Conservation (phyloP, 352 stramenopile species). For the Pythium aphanidermatum region DNA sequence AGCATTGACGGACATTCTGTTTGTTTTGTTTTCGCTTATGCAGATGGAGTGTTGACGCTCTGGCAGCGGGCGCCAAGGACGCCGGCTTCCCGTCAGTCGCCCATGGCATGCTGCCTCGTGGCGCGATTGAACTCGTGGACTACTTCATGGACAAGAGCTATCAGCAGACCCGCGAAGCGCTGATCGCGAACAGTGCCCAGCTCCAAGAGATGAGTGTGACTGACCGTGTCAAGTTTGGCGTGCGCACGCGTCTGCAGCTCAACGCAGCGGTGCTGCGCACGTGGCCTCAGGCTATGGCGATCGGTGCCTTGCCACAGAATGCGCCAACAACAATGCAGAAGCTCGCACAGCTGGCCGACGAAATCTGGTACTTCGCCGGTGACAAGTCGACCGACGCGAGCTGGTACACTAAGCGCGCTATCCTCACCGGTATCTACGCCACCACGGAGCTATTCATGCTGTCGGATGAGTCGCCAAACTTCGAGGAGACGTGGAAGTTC, state of each 20-base stretch:
- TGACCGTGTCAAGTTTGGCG: constrained; percentile 80
- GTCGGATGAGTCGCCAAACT: constrained; percentile 66
- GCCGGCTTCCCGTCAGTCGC: constrained; percentile 70
- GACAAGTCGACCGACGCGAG: constrained; percentile 79
- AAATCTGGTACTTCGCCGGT: constrained; percentile 86
- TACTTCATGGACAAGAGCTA: constrained; percentile 82
- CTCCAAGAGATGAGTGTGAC: constrained; percentile 62
- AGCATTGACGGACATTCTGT: too few relatives aligned
- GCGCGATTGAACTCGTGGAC: constrained; percentile 73
- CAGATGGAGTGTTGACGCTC: constrained; percentile 73
- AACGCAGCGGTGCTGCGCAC: constrained; percentile 46
- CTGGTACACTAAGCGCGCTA: constrained; percentile 83
- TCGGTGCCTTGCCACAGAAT: constrained; percentile 72
- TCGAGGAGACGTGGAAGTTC: constrained; percentile 78
- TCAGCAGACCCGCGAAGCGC: constrained; percentile 44
- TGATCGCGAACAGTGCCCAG: constrained; percentile 51
- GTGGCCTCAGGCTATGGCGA: constrained; percentile 78
- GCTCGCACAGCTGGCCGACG: constrained; percentile 62
- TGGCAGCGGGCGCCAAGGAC: constrained; percentile 63
- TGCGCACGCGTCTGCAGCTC: constrained; percentile 63
- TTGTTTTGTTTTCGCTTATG: constrained; percentile 1
- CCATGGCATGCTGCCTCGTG: constrained; percentile 76
- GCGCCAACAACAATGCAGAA: constrained; percentile 63
- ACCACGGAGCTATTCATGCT: constrained; percentile 84
- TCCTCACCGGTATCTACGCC: constrained; percentile 73